Conservation (phyloP, 352 stramenopile genomes). For the Phytophthora sp. region DNA sequence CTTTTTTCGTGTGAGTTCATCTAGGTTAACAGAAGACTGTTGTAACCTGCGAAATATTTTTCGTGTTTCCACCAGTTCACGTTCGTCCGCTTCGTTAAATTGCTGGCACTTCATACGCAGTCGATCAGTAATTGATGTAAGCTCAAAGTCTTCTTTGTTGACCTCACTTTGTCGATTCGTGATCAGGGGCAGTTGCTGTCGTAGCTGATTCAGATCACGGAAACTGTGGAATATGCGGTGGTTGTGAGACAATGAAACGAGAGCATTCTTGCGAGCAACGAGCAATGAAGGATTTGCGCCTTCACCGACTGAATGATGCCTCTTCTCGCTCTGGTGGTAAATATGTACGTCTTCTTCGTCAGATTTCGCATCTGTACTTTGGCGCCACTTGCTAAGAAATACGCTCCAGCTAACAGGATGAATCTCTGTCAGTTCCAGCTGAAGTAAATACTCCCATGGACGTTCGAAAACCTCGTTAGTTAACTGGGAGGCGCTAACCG, state of each 20-base stretch:
- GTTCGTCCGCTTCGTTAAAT: constrained; percentile 18
- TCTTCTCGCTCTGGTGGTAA: constrained; percentile 11
- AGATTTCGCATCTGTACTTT: constrained; percentile 21
- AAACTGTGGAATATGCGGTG: constrained; percentile 50
- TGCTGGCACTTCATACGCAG: constrained; percentile 7
- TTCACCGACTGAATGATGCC: constrained; percentile 22
- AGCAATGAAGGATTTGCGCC: not conserved
- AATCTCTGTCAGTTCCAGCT: constrained; percentile 40
- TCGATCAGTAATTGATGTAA: not conserved
- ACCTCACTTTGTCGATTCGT: constrained; percentile 8
- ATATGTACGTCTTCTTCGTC: constrained; percentile 2
- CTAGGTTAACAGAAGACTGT: constrained; percentile 35
- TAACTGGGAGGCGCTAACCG: not conserved
- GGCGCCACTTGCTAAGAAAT: constrained; percentile 63
- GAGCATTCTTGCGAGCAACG: constrained; percentile 43
- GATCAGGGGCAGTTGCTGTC: constrained; percentile 44
- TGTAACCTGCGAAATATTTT: constrained; percentile 49
- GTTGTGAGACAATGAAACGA: constrained; percentile 28
- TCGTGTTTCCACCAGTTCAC: constrained; percentile 27
- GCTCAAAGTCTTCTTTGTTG: constrained; percentile 8
- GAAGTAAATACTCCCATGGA: constrained; percentile 38
- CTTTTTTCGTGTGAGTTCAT: constrained; percentile 39
- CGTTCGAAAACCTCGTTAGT: constrained; percentile 7
- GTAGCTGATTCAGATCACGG: constrained; percentile 47
- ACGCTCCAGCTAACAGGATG: constrained; percentile 55